These are phyloP conservation scores for Diaporthe vaccinii DNA, from an alignment of 2,329 filamentous ascomycete species.

Conservation along the genomic window DNA sequence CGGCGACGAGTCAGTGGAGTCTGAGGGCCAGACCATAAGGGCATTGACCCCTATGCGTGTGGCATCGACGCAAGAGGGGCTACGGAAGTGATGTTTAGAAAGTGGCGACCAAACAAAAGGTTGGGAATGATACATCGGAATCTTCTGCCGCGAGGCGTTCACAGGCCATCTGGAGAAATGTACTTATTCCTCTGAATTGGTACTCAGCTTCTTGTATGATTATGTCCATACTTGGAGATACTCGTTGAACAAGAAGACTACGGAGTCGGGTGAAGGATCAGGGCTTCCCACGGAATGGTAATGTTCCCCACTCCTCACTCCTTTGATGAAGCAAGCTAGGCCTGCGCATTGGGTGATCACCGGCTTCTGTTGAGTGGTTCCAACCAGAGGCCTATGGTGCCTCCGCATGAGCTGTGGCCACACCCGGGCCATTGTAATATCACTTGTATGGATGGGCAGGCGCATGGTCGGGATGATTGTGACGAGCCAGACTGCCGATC, in stretches of 20 bases:
- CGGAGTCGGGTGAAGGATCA: not conserved
- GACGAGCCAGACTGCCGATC: not conserved
- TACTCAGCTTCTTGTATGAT: conserved; percentile 1
- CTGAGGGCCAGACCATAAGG: not conserved
- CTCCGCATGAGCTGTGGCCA: not conserved
- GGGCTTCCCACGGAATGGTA: not conserved
- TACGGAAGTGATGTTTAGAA: not conserved
- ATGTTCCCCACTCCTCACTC: not conserved
- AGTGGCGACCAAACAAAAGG: not conserved
- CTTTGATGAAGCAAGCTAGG: not conserved
- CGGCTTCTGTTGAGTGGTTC: not conserved
- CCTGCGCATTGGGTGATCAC: not conserved
- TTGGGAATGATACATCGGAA: conserved; percentile 16
- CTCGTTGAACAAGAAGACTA: not conserved
- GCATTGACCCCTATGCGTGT: not conserved
- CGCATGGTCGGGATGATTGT: not conserved
- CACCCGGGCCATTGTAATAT: not conserved
- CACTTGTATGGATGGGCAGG: not conserved
- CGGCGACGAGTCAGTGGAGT: too few species aligned
- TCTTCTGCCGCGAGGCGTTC: conserved; percentile 36
- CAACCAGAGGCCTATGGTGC: not conserved
- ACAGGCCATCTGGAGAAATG: conserved; percentile 11
- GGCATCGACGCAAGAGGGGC: not conserved
- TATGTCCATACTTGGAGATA: not conserved
- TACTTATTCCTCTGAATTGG: conserved; percentile 7